A percentile compares a stretch with the other conserved stretches of the same genome.
Evolutionary conservation across 2,329 filamentous ascomycete species (phyloP).

Genomic region (Apiospora marii): DNA sequence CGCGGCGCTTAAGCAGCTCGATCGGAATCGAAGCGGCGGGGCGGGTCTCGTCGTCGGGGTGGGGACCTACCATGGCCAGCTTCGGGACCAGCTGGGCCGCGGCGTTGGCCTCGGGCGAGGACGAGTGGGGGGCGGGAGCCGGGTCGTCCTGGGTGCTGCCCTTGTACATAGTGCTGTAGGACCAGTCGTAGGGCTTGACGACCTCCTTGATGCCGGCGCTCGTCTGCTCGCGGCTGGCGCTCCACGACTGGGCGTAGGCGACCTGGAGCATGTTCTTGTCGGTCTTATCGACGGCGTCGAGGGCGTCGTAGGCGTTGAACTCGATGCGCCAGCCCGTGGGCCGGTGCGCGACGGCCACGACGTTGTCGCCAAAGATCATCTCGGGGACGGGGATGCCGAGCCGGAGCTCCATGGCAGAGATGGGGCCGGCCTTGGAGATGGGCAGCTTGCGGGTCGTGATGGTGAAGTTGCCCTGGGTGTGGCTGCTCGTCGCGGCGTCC

Average conservation of each 20-base stretch:
- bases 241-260: conserved; percentile 90
- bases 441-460: conserved; percentile 89
- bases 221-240: conserved; percentile 71
- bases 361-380: conserved; percentile 99
- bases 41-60: conserved; percentile 36
- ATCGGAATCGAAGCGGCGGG: conserved; percentile 72
- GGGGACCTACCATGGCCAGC: not conserved
- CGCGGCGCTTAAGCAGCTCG: conserved; percentile 84
- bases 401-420: conserved; percentile 81
- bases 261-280: conserved; percentile 91
- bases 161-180: conserved; percentile 87
- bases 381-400: conserved; percentile 91
- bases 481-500: conserved; percentile 61
- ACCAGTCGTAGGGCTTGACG: conserved; percentile 98
- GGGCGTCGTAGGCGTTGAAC: conserved; percentile 86
- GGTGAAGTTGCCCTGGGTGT: conserved; percentile 71
- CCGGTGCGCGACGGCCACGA: conserved; percentile 77
- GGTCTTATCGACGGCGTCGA: conserved; percentile 94
- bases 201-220: conserved; percentile 91
- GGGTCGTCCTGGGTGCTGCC: conserved; percentile 64
- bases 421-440: conserved; percentile 90
- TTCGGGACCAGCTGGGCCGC: not conserved
- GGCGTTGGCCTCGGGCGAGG: not conserved
- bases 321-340: conserved; percentile 78
- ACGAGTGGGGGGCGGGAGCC: conserved; percentile 23